Evolutionary conservation across 1,284 basidiomycete species (phyloP).

Genomic region (Singerocomus rubriflavus): DNA sequence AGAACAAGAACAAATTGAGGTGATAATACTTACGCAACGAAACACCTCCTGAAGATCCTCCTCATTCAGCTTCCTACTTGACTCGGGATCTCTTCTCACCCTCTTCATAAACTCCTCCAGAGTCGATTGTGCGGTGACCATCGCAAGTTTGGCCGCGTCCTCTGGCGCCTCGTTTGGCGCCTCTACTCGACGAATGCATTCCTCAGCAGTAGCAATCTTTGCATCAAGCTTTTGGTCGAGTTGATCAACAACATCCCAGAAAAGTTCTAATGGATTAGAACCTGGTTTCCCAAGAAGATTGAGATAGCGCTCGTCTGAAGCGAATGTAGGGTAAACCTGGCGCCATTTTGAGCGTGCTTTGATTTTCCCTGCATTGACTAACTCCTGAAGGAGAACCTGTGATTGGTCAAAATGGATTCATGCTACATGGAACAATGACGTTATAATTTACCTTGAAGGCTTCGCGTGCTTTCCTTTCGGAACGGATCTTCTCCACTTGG

Average conservation of each 20-base stretch:
- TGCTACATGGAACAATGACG: background rate
- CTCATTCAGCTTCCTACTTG: constrained; percentile 45
- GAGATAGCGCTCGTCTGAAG: constrained; percentile 78
- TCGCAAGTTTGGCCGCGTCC: constrained; percentile 30
- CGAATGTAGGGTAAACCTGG: constrained; percentile 75
- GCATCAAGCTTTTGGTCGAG: constrained; percentile 83
- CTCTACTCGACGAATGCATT: constrained; percentile 53
- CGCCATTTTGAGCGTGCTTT: constrained; percentile 90
- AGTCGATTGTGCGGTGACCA: constrained; percentile 54
- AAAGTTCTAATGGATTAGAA: constrained; percentile 91
- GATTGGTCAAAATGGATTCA: constrained; percentile 5
- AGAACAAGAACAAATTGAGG: background rate
- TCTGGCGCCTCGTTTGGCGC: constrained; percentile 30
- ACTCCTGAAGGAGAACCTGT: constrained; percentile 67
- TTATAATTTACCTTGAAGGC: constrained; percentile 67
- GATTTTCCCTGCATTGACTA: constrained; percentile 67
- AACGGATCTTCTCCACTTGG: constrained; percentile 79
- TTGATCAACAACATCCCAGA: constrained; percentile 91
- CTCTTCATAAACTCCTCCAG: constrained; percentile 59
- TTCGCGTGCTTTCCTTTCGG: constrained; percentile 84
- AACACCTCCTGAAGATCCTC: constrained; percentile 63
- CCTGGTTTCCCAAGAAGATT: constrained; percentile 88
- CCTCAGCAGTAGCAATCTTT: constrained; percentile 64
- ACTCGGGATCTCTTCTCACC: constrained; percentile 52
- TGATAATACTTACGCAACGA: constrained; percentile 52